These are phyloP conservation scores for Talaromyces amestolkiae DNA, from an alignment of 2,329 filamentous ascomycete genomes.

Conservation along the genomic window DNA sequence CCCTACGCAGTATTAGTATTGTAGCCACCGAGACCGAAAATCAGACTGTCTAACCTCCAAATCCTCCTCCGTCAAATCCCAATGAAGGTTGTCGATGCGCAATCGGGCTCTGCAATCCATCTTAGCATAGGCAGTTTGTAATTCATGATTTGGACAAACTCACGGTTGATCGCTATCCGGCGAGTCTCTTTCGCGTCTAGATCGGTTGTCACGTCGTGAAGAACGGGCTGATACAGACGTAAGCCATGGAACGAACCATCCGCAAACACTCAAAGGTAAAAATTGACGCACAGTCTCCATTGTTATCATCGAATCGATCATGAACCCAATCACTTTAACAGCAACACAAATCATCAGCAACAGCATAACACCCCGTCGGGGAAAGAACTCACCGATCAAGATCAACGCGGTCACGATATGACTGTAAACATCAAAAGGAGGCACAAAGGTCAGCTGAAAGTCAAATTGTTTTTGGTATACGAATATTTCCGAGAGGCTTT, in stretches of 20 bases:
- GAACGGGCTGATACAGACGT: constrained; percentile 37
- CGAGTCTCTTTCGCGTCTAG: constrained; percentile 35
- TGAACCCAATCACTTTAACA: constrained; percentile 81
- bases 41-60: constrained; percentile 60
- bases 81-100: constrained; percentile 86
- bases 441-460: constrained; percentile 45
- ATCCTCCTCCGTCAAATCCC: constrained; percentile 82
- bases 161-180: constrained; percentile 37
- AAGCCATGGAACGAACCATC: constrained; percentile 22
- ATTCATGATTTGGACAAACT: constrained; percentile 21
- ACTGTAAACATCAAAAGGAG: constrained; percentile 41
- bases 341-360: neutral
- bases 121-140: constrained; percentile 25
- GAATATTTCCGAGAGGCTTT: neutral
- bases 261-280: neutral
- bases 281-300: constrained; percentile 51
- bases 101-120: constrained; percentile 63
- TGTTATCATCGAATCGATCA: constrained; percentile 79
- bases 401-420: constrained; percentile 46
- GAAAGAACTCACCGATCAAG: constrained; percentile 42
- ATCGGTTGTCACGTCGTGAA: constrained; percentile 44
- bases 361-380: constrained; percentile 21
- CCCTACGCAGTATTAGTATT: constrained; percentile 54
- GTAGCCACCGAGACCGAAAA: neutral
- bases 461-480: constrained; percentile 26